Base-by-base conservation (phyloP, 805 yeast genomes). In the Wickerhamiella sorbophila region DNA sequence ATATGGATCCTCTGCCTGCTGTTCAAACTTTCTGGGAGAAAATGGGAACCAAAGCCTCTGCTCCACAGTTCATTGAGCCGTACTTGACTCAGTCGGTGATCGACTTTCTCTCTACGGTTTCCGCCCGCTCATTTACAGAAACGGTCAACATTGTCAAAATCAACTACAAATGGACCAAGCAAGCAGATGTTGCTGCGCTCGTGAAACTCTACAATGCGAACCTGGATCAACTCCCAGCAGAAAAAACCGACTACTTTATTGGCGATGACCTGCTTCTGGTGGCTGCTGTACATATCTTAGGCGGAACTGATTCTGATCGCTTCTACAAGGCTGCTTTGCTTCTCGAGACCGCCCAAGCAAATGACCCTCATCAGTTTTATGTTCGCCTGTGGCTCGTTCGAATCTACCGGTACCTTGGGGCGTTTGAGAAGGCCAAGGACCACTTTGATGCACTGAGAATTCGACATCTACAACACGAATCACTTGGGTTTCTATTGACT, bases 401-500 rank as follows among this genome's bases (percentile, higher is more conserved):
- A 24, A 54, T 84, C 2, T 82, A 80, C 57, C 64, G 71, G 14
- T 54, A 67, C 16, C 52, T 84, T 6, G 85, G 85, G 38, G 63
- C 75, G 8, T 65, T 65, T 26, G 55, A 69, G 1, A 57, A 65
- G 33, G 78, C 87, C 0, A 50, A 58, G 27, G 54, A 57, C n/a
- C 71, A 75, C 36, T 85, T 71, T 56, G 58, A 67, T 14, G 53
- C 64, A 1, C 58, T 87, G 40, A 72, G 75, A 31, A 71, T 85
- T 50, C 83, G 80, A 53, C 76, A 78, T 61, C 59, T 86, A 6
- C 97, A 88, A 59, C 65, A 69, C 39, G 95, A 87, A 52, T 71
- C 83, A 0, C 57, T 54, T 10, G 71, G 77, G 10, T 71, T 74
- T 47, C 66, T 70, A 47, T 51, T 77, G 8, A 59, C 67, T 8